Percentiles rank a stretch among this genome's conserved stretches.
Conservation (phyloP, 2,329 filamentous ascomycete species). For the Beauveria varroae region DNA sequence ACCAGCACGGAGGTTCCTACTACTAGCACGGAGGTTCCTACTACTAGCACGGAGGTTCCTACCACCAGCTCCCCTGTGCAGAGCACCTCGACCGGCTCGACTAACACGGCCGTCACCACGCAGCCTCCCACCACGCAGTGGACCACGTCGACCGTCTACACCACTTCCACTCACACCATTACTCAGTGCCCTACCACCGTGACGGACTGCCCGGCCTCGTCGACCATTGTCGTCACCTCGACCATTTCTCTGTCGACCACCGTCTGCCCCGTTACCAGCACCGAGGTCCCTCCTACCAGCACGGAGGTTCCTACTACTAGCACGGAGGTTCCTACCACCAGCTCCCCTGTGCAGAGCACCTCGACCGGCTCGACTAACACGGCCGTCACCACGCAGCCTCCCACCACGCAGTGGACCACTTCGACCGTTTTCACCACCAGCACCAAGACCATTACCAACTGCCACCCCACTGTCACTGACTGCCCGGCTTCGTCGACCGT, state of each 20-base stretch:
- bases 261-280: constrained; percentile 31
- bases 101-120: neutral
- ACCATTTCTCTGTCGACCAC: constrained; percentile 31
- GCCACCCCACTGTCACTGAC: constrained; percentile 23
- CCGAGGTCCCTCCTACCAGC: constrained; percentile 4
- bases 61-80: neutral
- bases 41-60: neutral
- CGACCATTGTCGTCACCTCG: constrained; percentile 21
- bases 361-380: constrained; percentile 10
- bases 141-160: constrained; percentile 26
- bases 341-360: neutral
- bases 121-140: constrained; percentile 13
- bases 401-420: constrained; percentile 20
- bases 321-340: constrained; percentile 4
- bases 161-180: constrained; percentile 18
- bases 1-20: too few species aligned
- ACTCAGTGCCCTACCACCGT: constrained; percentile 22
- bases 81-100: neutral
- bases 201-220: constrained; percentile 23
- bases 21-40: neutral
- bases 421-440: constrained; percentile 25
- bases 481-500: constrained; percentile 23
- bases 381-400: constrained; percentile 2
- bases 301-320: constrained; percentile 4
- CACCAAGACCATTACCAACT: constrained; percentile 16